A percentile compares a stretch with the other conserved stretches of the same genome.
These are phyloP conservation scores for Starmerella sirachaensis DNA, from an alignment of 805 yeast species.

Conservation along the genomic window DNA sequence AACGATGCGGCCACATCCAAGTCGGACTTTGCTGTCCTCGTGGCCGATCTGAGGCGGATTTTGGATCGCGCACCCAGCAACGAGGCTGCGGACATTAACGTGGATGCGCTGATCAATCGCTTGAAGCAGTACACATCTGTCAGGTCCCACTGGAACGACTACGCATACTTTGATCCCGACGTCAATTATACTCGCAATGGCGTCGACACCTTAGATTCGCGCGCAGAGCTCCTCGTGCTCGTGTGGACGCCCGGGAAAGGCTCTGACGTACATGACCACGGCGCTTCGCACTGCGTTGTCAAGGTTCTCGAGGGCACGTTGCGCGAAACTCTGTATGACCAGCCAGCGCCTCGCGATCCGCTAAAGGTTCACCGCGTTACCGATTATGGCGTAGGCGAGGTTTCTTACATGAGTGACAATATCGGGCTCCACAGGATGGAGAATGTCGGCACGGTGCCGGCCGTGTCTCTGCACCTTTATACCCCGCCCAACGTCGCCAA, in stretches of 20 bases:
- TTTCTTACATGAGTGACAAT: conserved; percentile 52
- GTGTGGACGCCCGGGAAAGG: conserved; percentile 62
- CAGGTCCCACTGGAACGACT: conserved; percentile 46
- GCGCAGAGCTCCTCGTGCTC: conserved; percentile 53
- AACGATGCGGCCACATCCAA: background rate
- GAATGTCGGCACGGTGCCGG: conserved; percentile 37
- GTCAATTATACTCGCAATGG: conserved; percentile 59
- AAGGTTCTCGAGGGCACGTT: conserved; percentile 51
- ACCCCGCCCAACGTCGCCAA: conserved; percentile 66
- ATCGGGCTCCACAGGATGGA: conserved; percentile 56
- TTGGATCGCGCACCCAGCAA: conserved; percentile 31
- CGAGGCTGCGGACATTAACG: conserved; percentile 41
- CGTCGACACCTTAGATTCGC: conserved; percentile 54
- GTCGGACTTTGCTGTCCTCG: conserved; percentile 26
- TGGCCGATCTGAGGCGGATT: conserved; percentile 28
- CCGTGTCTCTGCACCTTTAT: conserved; percentile 58
- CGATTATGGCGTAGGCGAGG: conserved; percentile 30
- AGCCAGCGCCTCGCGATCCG: conserved; percentile 31
- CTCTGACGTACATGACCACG: conserved; percentile 62
- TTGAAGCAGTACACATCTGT: conserved; percentile 40
- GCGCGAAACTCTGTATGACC: conserved; percentile 44
- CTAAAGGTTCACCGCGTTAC: conserved; percentile 25
- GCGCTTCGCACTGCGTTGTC: conserved; percentile 66
- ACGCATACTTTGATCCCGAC: conserved; percentile 42
- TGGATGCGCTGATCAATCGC: conserved; percentile 32